phyloP scores from a whole-genome alignment of 441 rosid genomes.

The Biscutella laevigata region DNA sequence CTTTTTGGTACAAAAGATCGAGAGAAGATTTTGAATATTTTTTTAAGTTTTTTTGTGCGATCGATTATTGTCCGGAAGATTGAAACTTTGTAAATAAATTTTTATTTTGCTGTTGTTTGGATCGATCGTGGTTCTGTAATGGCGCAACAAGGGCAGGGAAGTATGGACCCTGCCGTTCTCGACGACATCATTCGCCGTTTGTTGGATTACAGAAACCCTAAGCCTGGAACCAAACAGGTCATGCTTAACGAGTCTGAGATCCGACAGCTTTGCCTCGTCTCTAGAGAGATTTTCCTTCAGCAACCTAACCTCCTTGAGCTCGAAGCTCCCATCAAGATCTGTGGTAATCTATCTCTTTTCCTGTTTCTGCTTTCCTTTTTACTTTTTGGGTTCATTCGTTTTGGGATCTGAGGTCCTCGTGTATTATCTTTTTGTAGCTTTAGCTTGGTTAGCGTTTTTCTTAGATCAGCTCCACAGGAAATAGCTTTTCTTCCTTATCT shows the following conservation, averaged over 20 bases:
- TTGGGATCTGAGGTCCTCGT: constrained; percentile 12
- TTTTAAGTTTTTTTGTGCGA: not conserved
- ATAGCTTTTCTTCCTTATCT: not conserved
- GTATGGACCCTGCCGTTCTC: constrained; percentile 51
- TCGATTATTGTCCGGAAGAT: constrained; percentile 10
- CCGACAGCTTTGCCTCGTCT: constrained; percentile 66
- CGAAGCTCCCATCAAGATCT: constrained; percentile 95
- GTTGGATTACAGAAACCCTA: constrained; percentile 58
- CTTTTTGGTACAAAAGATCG: constrained; percentile 18
- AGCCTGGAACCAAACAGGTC: constrained; percentile 60
- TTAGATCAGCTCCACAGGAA: constrained; percentile 7
- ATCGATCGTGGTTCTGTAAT: constrained; percentile 15
- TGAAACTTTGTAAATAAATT: constrained; percentile 7
- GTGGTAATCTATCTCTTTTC: constrained; percentile 39
- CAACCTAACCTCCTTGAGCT: constrained; percentile 92
- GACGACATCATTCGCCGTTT: constrained; percentile 67
- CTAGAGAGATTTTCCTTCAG: constrained; percentile 66
- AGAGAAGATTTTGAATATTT: constrained; percentile 1
- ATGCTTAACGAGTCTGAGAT: constrained; percentile 84
- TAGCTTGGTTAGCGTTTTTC: not conserved
- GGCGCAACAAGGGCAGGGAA: constrained; percentile 48
- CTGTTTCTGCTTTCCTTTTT: not conserved
- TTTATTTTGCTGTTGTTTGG: too few relatives aligned
- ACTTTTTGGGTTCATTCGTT: not conserved
- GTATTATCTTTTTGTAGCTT: constrained; percentile 2